Percentiles rank a stretch among this genome's conserved stretches.
These are phyloP conservation scores for Conticribra guillardii DNA, from an alignment of 108 stramenopile genomes.

Conservation along the genomic window DNA sequence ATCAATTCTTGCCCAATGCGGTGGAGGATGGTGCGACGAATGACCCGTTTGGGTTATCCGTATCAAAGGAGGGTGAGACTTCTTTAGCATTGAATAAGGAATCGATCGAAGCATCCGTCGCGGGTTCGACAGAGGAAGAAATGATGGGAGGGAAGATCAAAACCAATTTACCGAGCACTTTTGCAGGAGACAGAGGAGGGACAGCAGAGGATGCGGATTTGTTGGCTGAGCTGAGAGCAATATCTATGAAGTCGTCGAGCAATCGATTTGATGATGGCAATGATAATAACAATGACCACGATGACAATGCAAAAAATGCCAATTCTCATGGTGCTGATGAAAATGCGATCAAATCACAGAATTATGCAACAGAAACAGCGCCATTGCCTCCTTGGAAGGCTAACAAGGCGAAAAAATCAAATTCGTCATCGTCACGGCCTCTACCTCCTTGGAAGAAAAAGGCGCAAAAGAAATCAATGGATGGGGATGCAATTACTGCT, in stretches of 20 bases:
- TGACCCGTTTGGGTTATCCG: too few relatives aligned
- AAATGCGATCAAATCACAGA: too few relatives aligned
- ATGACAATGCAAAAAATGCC: conserved; percentile 8
- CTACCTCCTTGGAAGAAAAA: too few relatives aligned
- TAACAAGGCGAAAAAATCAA: too few relatives aligned
- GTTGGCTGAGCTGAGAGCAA: conserved; percentile 59
- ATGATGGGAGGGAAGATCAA: conserved; percentile 14
- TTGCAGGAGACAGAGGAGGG: conserved; percentile 80
- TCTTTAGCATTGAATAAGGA: too few relatives aligned
- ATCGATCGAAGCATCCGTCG: not conserved
- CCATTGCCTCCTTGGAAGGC: too few relatives aligned
- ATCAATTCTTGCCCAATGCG: too few relatives aligned
- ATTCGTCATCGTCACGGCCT: too few relatives aligned
- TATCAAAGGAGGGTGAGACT: too few relatives aligned
- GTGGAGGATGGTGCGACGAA: too few relatives aligned
- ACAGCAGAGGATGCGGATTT: conserved; percentile 64
- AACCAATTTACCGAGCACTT: conserved; percentile 50
- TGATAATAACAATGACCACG: not conserved
- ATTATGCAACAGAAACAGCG: conserved; percentile 7
- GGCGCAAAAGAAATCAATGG: too few relatives aligned
- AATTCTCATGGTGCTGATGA: not conserved
- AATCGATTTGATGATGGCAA: conserved; percentile 8
- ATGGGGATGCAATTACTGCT: too few relatives aligned
- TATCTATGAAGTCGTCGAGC: conserved; percentile 44
- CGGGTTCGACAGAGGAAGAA: conserved; percentile 4